Evolutionary conservation across 257 asterid genomes (phyloP).

Genomic region (Gynochthodes officinalis): DNA sequence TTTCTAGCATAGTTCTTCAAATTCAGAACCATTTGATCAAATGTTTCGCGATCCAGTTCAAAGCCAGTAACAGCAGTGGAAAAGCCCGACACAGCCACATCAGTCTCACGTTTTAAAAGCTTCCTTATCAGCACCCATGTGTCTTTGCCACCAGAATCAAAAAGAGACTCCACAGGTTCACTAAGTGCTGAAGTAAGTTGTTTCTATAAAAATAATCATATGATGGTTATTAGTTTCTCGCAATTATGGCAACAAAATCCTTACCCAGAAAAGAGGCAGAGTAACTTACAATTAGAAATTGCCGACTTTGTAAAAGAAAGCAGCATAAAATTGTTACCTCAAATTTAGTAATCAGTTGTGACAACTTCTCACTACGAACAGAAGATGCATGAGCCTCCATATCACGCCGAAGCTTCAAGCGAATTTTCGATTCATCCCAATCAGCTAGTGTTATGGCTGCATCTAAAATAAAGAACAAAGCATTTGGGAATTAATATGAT

Average conservation of each 20-base stretch:
- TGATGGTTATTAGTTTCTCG: background rate
- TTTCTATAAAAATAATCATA: slow-evolving; percentile 32
- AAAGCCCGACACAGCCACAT: slow-evolving; percentile 35
- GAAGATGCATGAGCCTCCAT: slow-evolving; percentile 48
- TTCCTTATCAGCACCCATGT: slow-evolving; percentile 57
- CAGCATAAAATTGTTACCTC: slow-evolving; percentile 35
- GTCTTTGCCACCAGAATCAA: slow-evolving; percentile 47
- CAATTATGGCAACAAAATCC: background rate
- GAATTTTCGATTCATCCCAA: slow-evolving; percentile 57
- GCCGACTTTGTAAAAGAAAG: background rate
- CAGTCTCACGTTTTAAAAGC: slow-evolving; percentile 50
- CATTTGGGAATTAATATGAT: background rate
- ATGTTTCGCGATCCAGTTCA: slow-evolving; percentile 45
- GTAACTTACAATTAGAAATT: slow-evolving; percentile 8
- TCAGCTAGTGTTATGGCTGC: slow-evolving; percentile 48
- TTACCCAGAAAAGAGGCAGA: background rate
- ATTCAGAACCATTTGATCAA: slow-evolving; percentile 35
- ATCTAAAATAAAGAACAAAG: slow-evolving; percentile 36
- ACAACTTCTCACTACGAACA: slow-evolving; percentile 42
- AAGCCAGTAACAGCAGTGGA: slow-evolving; percentile 41
- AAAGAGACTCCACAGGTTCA: slow-evolving; percentile 50
- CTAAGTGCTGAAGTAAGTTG: slow-evolving; percentile 36
- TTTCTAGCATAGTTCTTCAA: slow-evolving; percentile 44
- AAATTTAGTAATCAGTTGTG: slow-evolving; percentile 35
- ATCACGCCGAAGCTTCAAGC: slow-evolving; percentile 53